These are phyloP conservation scores for Pinus tabuliformis DNA, from an alignment of 75 land plant species.

Conservation along the genomic window DNA sequence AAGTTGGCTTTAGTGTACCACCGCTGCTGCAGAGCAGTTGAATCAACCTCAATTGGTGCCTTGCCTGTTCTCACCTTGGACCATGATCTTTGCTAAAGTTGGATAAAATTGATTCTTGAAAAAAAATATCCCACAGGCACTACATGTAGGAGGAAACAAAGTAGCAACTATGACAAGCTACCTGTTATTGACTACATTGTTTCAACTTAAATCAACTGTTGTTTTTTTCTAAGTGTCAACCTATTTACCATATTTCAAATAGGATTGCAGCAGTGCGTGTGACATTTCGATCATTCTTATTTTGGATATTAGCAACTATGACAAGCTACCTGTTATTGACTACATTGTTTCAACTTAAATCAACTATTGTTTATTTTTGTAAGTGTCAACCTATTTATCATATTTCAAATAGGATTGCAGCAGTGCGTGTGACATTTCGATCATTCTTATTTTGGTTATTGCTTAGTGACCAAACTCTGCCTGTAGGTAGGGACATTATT, in stretches of 20 bases:
- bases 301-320: too few species aligned
- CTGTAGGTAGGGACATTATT: not conserved
- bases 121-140: not conserved
- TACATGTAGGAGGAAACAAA: not conserved
- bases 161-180: not conserved
- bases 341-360: not conserved
- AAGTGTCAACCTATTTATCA: not conserved
- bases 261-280: not conserved
- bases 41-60: not conserved
- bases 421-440: not conserved
- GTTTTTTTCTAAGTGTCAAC: not conserved
- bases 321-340: not conserved
- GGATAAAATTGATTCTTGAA: not conserved
- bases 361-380: not conserved
- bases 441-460: not conserved
- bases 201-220: not conserved
- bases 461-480: not conserved
- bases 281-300: not conserved
- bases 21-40: not conserved
- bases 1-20: not conserved
- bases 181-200: not conserved
- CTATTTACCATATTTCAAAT: not conserved
- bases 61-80: not conserved
- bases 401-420: not conserved
- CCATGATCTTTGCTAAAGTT: not conserved